Percentiles rank a stretch among this genome's conserved stretches.
These are phyloP conservation scores for Globisporangium acanthophoron DNA, from an alignment of 352 stramenopile species.

Conservation along the genomic window DNA sequence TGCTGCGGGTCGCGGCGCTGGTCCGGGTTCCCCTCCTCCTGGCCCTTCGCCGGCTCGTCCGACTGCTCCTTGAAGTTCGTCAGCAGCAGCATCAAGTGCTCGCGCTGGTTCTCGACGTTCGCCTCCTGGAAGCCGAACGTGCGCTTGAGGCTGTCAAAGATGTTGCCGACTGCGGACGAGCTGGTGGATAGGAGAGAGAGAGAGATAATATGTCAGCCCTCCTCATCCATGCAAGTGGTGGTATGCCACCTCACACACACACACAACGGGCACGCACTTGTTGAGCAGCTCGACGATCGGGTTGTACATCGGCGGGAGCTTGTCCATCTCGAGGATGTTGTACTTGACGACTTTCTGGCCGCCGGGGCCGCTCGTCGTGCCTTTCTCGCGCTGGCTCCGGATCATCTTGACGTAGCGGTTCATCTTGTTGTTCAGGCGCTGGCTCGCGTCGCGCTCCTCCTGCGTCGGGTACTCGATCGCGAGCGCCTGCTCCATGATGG, in stretches of 20 bases:
- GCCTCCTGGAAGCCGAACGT: conserved; percentile 95
- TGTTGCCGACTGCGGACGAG: conserved; percentile 36
- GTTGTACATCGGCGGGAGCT: conserved; percentile 63
- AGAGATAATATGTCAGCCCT: conserved; percentile 3
- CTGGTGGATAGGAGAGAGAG: conserved; percentile 6
- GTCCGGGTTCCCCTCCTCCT: conserved; percentile 25
- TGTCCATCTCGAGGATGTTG: conserved; percentile 73
- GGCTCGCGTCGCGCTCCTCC: conserved; percentile 67
- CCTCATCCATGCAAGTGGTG: too few species aligned
- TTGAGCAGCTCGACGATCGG: conserved; percentile 44
- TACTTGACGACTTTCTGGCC: conserved; percentile 39
- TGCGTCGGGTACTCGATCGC: conserved; percentile 67
- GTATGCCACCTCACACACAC: background rate
- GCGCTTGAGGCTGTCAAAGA: conserved; percentile 90
- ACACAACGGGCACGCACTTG: conserved; percentile 27
- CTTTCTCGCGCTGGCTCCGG: conserved; percentile 66
- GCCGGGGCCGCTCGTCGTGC: conserved; percentile 18
- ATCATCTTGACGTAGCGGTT: conserved; percentile 87
- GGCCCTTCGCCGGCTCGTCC: conserved; percentile 36
- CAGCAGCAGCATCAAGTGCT: conserved; percentile 73
- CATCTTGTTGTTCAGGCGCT: conserved; percentile 82
- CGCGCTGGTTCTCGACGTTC: conserved; percentile 74
- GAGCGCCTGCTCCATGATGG: conserved; percentile 73
- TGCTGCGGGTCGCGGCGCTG: conserved; percentile 61
- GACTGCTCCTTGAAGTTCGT: conserved; percentile 81